Percentiles rank a stretch among this genome's conserved stretches.
These are phyloP conservation scores for Leishmania lainsoni DNA, from an alignment of 208 protist species.

Conservation along the genomic window DNA sequence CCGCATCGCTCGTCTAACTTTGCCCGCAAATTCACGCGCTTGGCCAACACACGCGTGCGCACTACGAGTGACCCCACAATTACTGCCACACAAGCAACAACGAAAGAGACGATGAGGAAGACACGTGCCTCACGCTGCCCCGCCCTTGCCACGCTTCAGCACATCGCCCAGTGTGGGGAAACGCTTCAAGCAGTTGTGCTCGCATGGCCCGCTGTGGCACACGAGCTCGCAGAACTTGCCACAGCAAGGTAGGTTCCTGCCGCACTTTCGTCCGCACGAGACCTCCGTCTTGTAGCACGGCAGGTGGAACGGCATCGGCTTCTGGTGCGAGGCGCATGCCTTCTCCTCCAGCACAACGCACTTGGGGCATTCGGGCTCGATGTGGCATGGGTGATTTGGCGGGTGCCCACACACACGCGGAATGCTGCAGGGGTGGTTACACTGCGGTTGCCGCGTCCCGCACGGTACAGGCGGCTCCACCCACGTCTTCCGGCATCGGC, in stretches of 20 bases:
- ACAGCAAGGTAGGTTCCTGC: constrained; percentile 78
- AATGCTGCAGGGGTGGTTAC: constrained; percentile 74
- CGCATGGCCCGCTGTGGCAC: constrained; percentile 80
- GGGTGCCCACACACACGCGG: constrained; percentile 88
- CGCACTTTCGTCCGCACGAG: constrained; percentile 78
- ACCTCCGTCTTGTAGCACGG: constrained; percentile 64
- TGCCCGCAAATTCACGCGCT: neutral
- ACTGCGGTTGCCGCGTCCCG: constrained; percentile 82
- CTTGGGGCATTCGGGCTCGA: constrained; percentile 63
- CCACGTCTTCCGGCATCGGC: constrained; percentile 82
- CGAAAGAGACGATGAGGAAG: neutral
- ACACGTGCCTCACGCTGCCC: neutral
- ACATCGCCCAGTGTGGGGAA: constrained; percentile 47
- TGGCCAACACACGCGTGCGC: neutral
- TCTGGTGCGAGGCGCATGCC: constrained; percentile 79
- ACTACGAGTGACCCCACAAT: neutral
- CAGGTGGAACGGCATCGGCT: constrained; percentile 65
- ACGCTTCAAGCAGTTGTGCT: constrained; percentile 56
- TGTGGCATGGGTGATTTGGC: constrained; percentile 82
- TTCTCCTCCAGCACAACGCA: constrained; percentile 86
- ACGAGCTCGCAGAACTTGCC: constrained; percentile 61
- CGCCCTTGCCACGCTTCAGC: constrained; percentile 13
- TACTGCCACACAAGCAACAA: neutral
- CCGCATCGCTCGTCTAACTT: neutral
- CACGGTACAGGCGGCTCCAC: constrained; percentile 91